Conservation (phyloP, 139 green algal genomes). For the Raphidocelis subcapitata region DNA sequence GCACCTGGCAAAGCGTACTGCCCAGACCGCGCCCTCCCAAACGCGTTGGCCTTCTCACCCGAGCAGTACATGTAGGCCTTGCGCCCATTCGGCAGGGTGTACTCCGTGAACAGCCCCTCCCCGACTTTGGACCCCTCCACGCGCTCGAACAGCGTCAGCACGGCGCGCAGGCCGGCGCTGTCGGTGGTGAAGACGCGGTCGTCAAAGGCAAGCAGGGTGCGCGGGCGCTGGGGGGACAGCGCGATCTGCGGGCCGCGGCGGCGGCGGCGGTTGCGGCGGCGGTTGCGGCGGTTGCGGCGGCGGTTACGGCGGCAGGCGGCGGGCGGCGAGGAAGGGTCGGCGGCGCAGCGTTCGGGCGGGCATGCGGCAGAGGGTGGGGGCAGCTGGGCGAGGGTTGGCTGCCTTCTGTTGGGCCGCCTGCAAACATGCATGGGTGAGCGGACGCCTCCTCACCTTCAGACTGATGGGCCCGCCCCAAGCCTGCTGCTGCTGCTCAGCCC, state of each 20-base stretch:
- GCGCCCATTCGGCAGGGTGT: slow-evolving; percentile 72
- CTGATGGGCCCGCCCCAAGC: background rate
- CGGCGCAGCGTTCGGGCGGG: too few species aligned
- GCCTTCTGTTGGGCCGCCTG: too few species aligned
- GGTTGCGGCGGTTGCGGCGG: too few species aligned
- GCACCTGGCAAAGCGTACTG: too few species aligned
- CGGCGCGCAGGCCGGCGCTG: slow-evolving; percentile 31
- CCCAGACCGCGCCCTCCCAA: too few species aligned
- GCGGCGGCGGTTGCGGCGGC: background rate
- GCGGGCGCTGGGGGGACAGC: slow-evolving; percentile 51
- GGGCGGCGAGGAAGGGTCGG: too few species aligned
- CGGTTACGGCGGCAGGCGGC: too few species aligned
- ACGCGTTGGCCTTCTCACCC: too few species aligned
- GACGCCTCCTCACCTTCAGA: slow-evolving; percentile 38
- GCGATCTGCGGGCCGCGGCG: slow-evolving; percentile 27
- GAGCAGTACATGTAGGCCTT: slow-evolving; percentile 74
- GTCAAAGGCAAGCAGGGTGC: slow-evolving; percentile 67
- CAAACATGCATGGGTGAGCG: too few species aligned
- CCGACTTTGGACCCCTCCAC: slow-evolving; percentile 53
- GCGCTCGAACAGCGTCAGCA: slow-evolving; percentile 72
- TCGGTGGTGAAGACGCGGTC: slow-evolving; percentile 43
- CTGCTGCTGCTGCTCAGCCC: background rate
- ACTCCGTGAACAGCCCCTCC: slow-evolving; percentile 60
- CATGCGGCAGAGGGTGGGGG: too few species aligned
- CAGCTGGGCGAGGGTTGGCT: too few species aligned